These are phyloP conservation scores for Priceomyces carsonii DNA, from an alignment of 805 yeast genomes.

Conservation along the genomic window DNA sequence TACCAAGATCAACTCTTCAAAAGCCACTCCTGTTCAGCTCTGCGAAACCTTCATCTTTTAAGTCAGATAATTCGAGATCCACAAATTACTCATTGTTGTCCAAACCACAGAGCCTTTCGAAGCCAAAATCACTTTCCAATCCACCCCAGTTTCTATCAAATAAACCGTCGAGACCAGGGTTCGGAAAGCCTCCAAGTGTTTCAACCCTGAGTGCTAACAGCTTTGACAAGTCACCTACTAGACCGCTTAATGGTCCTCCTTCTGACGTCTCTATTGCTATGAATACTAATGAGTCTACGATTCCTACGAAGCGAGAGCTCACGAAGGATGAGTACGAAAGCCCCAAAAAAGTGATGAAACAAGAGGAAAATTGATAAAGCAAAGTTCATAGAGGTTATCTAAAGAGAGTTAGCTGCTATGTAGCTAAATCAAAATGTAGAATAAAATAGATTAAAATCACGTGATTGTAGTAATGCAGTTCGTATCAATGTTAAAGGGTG, in stretches of 20 bases:
- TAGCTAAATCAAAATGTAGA: no score
- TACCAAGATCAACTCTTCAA: constrained; percentile 10
- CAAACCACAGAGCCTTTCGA: constrained; percentile 27
- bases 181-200: neutral
- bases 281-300: no score
- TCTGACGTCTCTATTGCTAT: no score
- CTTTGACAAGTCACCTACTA: no score
- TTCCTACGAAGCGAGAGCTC: neutral
- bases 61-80: constrained; percentile 10
- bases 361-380: no score
- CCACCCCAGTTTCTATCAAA: constrained; percentile 41
- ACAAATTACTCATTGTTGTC: constrained; percentile 21
- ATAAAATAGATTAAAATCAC: no score
- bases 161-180: constrained; percentile 21
- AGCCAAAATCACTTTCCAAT: constrained; percentile 31
- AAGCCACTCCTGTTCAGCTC: constrained; percentile 25
- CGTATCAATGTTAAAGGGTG: no score
- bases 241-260: no score
- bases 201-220: neutral
- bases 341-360: constrained; percentile 7
- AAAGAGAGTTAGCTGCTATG: no score
- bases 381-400: no score
- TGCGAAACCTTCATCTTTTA: constrained; percentile 26
- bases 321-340: constrained; percentile 5
- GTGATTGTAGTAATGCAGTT: no score